Conservation (phyloP, 164 flowering plant species). For the Umbellularia californica region DNA sequence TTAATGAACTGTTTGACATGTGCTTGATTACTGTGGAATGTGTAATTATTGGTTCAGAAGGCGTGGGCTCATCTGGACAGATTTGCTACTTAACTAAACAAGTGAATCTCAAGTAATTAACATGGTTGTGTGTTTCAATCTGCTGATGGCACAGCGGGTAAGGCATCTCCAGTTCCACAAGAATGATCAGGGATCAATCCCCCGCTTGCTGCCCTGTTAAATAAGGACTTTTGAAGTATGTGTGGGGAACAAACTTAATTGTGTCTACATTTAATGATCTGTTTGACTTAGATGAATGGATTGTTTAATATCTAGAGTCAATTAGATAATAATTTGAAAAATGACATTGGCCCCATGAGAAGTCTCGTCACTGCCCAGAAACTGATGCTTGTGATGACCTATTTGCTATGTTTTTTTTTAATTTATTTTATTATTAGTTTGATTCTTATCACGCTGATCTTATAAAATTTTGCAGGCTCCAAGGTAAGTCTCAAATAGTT, state of each 20-base stretch:
- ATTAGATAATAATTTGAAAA: too few relatives aligned
- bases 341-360: neutral
- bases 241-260: neutral
- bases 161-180: too few relatives aligned
- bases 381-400: neutral
- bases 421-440: neutral
- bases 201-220: too few relatives aligned
- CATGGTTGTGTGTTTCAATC: too few relatives aligned
- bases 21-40: neutral
- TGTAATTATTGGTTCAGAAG: neutral
- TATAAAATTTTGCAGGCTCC: constrained; percentile 49
- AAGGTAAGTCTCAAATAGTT: constrained; percentile 88
- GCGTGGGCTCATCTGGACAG: neutral
- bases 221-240: too few relatives aligned
- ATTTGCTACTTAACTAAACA: neutral
- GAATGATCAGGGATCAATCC: too few relatives aligned
- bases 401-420: neutral
- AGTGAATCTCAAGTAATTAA: too few relatives aligned
- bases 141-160: too few relatives aligned
- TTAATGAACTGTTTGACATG: neutral
- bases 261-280: neutral
- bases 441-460: neutral
- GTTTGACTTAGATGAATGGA: neutral
- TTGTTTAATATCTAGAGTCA: too few relatives aligned
- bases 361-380: neutral